Evolutionary conservation across 495 filamentous ascomycete species (phyloP), one percentile per base, ranked within the genome.

Genomic region (Chaetomium fimeti): DNA sequence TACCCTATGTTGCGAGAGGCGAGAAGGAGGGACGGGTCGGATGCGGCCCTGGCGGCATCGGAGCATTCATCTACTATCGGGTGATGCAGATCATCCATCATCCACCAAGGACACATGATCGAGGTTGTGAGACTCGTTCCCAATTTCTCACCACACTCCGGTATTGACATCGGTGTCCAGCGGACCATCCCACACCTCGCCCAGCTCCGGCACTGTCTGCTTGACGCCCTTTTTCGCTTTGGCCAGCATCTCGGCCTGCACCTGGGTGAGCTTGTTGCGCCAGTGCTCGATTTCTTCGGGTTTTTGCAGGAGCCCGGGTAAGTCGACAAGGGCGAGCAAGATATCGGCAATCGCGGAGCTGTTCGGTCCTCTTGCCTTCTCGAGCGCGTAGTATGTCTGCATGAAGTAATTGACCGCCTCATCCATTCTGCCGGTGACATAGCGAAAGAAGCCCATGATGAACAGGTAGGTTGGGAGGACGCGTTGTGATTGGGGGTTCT

Each of bases 381-480:
- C 61, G 6, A 62, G 61, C 18, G 42, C 61, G 25, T 4, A 24
- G 61, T 62, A 62, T 13, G 61, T 62, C 52, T 48, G 51, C 25
- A 62, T 5, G 11, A 62, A 62, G 61, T 62, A 62, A 28, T 62
- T 62, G 18, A 62, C 61, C 9, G 61, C 61, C 42, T 62, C 61
- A 3, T 62, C 51, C 51, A 36, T 54, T 15, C 61, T 6, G 38
- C 51, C 25, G 3, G 61, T 62, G 38, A 56, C 51, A 24, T 62
- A 56, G 25, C 61, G 40, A 3, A 56, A 18, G 18, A 62, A 62
- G 51, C 61, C 61, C 52, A 48, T 56, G 61, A 62, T 45, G 61
- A 62, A 62, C 40, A 62, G 52, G 27, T 62, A 62, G 24, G 40
- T 48, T 9, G 61, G 52, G 1, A 56, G 40, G 27, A 56, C 28